Percentiles rank a stretch among this genome's conserved stretches.
Conservation (phyloP, 805 yeast species). For the Ogataea chonburiensis region DNA sequence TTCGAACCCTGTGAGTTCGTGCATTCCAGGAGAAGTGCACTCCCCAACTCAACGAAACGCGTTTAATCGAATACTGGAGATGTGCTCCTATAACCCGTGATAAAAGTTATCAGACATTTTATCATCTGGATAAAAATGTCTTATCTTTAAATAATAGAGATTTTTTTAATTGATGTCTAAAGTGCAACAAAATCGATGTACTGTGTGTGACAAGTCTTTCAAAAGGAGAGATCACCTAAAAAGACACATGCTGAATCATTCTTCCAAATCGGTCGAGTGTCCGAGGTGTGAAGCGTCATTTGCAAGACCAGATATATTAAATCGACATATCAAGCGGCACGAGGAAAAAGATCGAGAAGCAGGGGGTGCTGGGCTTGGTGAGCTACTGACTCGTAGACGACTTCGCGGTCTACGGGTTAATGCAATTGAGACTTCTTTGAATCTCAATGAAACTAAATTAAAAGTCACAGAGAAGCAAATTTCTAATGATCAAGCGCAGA, state of each 20-base stretch:
- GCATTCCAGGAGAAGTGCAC: no score
- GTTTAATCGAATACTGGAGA: no score
- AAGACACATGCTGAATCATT: conserved; percentile 11
- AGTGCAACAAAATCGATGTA: conserved; percentile 3
- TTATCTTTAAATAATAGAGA: no score
- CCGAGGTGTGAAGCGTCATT: conserved; percentile 7
- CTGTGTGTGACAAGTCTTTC: conserved; percentile 6
- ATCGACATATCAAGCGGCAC: conserved; percentile 11
- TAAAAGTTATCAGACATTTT: no score
- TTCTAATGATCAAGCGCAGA: background rate
- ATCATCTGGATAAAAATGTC: no score
- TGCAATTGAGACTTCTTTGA: no score
- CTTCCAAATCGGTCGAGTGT: conserved; percentile 1
- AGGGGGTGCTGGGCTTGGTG: conserved; percentile 8
- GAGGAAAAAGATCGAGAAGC: conserved; percentile 11
- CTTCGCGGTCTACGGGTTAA: no score
- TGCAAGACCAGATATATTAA: conserved; percentile 7
- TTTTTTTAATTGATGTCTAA: no score
- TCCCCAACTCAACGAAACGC: no score
- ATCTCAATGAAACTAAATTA: no score
- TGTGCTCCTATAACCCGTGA: no score
- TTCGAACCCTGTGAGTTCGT: no score
- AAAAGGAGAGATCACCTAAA: conserved; percentile 11
- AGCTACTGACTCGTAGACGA: conserved; percentile 1
- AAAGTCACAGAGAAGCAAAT: background rate